Evolutionary conservation across 108 stramenopile species (phyloP), one percentile per base, ranked within the genome.

Genomic region (Skeletonema potamos): DNA sequence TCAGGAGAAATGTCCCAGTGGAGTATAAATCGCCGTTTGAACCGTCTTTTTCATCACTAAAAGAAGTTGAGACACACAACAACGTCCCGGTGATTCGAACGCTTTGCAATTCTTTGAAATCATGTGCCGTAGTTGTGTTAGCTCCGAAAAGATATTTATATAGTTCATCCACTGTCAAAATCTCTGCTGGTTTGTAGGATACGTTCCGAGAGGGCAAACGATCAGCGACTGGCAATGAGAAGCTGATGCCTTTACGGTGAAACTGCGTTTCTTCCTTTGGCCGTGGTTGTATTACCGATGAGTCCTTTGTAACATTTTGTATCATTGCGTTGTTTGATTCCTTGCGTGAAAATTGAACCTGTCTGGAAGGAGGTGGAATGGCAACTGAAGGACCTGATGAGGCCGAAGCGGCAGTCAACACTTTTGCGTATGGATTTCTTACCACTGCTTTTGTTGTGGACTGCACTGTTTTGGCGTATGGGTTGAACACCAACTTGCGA

Each of bases 181-280:
- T 74, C 74, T 74, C 79, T n/a, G 79, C 79, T 36, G 73, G 72
- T 57, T 22, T 62, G 60, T 73, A 81, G 1, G 79, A 81, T 55
- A 81, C 72, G 57, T 74, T 81, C 18, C 79, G 79, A 46, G 79
- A 81, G 17, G 79, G 79, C 24, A 81, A 56, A 33, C 79, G 72
- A 48, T 81, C 79, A 37, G 68, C 72, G 63, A 81, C 74, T 20
- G 73, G 68, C 18, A 81, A 60, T 20, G 72, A 81, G 44, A 70
- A 59, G 37, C 70, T 70, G 28, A 70, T 61, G 46, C 70, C 59
- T 27, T 57, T 32, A 43, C 27, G 32, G 44, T 44, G 60, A 32
- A 29, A 26, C 27, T 36, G 18, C 30, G 59, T 46, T 61, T 36
- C 51, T 41, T 37, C 32, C 18, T 28, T 32, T 10, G 10, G 36